Evolutionary conservation across 2,329 filamentous ascomycete genomes (phyloP), one percentile per base, ranked within the genome.

Genomic region (Helotiales sp.): DNA sequence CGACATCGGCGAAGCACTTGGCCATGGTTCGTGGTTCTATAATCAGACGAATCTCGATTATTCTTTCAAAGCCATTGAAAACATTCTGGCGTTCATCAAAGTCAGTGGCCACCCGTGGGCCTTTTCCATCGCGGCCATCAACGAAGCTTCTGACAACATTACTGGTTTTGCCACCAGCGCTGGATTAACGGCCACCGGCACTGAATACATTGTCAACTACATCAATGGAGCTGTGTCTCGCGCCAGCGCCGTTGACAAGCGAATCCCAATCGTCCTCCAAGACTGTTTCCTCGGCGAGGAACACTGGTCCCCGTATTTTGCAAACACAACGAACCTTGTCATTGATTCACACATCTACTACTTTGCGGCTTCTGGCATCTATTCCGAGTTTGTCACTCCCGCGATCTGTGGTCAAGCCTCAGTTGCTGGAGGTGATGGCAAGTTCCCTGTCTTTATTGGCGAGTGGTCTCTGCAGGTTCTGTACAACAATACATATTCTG

Each of bases 91-190:
- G n/a, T 75, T 70, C 55, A 70, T 75, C 49, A 55, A 69, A 47
- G 53, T 52, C 9, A 70, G 68, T 5, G 67, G 67, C 12, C 63
- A 55, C 17, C 63, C 66, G 5, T 63, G 72, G 51, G 66, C 65
- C 9, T 74, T 69, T 62, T 73, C 71, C 52, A 59, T 76, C 38
- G 67, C 65, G 3, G 71, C 73, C 5, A 70, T 76, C 62, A 76
- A 76, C 62, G 73, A 76, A 52, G 63, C 72, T 0, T 67, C 61
- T 29, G 73, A 75, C 63, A 72, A 72, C 57, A 49, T 74, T 31
- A 56, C 63, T 7, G 66, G 57, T n/a, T 74, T 75, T 47, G 72
- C 66, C 24, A 69, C 68, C 2, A 60, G 69, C 2, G 67, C 67
- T 12, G 69, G 67, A 7, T 64, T 75, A 3, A 65, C 70, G 1